Conservation (phyloP, 805 yeast species). For the Teunomyces funiuensis region DNA sequence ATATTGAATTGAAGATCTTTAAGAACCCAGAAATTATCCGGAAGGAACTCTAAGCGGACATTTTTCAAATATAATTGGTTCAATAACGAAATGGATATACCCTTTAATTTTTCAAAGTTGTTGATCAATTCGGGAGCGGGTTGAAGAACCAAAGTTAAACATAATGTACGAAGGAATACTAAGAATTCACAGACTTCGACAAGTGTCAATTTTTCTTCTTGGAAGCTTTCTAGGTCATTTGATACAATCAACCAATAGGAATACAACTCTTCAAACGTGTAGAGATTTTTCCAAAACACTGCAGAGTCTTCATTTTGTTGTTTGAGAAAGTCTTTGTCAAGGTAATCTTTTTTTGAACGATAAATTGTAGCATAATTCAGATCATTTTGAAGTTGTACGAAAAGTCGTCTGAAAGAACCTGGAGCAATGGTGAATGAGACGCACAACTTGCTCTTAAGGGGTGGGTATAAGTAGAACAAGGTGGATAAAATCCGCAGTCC, state of each 20-base stretch:
- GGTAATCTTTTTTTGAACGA: conserved; percentile 2
- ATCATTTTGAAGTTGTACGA: conserved; percentile 20
- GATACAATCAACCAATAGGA: conserved; percentile 68
- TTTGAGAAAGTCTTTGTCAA: neutral
- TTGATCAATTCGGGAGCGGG: neutral
- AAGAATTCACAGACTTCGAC: conserved; percentile 43
- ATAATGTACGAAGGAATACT: conserved; percentile 48
- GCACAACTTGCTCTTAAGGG: conserved; percentile 36
- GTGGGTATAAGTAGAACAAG: conserved; percentile 38
- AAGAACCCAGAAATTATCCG: conserved; percentile 53
- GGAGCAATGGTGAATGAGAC: conserved; percentile 44
- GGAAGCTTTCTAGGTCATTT: conserved; percentile 60
- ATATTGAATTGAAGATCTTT: conserved; percentile 29
- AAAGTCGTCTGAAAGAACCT: conserved; percentile 33
- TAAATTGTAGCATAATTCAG: conserved; percentile 16
- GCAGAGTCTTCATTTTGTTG: neutral
- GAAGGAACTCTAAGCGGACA: conserved; percentile 55
- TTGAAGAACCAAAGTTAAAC: conserved; percentile 49
- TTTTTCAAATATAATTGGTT: conserved; percentile 68
- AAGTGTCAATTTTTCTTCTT: conserved; percentile 38
- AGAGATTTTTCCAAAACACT: conserved; percentile 38
- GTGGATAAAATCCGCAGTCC: conserved; percentile 24
- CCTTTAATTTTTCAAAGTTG: conserved; percentile 17
- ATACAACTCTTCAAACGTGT: conserved; percentile 57
- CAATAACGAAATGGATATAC: conserved; percentile 49